A percentile compares a stretch with the other conserved stretches of the same genome.
Evolutionary conservation across 192 early-diverging fungal species (phyloP).

Genomic region (Coemansia biformis): DNA sequence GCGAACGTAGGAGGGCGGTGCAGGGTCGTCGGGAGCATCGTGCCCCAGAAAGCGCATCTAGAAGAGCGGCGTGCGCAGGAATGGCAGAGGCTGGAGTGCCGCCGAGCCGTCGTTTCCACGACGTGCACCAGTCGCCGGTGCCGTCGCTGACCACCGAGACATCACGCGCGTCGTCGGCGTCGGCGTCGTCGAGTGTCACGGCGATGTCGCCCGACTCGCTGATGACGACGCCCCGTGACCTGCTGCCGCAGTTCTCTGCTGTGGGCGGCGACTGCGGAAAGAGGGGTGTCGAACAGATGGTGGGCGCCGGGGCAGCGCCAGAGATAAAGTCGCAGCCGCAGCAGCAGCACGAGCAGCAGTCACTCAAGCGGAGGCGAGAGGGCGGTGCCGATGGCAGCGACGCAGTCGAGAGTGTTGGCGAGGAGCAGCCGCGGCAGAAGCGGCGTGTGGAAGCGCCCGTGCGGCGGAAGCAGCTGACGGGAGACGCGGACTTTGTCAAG

Average conservation of each 20-base stretch:
- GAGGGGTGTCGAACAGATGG: no score
- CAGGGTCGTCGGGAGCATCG: no score
- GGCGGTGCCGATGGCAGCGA: not conserved
- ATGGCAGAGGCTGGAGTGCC: no score
- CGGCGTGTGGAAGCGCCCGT: not conserved
- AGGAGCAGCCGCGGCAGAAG: constrained; percentile 1
- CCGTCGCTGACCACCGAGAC: constrained; percentile 40
- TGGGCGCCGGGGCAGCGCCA: no score
- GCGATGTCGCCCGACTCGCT: constrained; percentile 33
- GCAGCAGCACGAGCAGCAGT: not conserved
- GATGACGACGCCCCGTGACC: constrained; percentile 24
- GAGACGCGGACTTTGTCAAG: constrained; percentile 35
- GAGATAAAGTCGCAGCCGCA: no score
- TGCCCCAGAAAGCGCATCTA: no score
- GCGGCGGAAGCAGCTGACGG: constrained; percentile 23
- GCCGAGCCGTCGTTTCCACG: no score
- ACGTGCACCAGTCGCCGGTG: constrained; percentile 26
- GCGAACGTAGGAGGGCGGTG: no score
- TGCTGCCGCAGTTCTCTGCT: constrained; percentile 12
- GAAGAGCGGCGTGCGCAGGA: no score
- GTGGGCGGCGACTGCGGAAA: no score
- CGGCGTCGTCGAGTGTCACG: constrained; percentile 45
- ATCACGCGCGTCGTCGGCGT: no score
- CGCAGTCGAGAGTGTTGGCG: not conserved
- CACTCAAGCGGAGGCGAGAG: constrained; percentile 14